These are phyloP conservation scores for Geotrichum australiense DNA, from an alignment of 1,139 yeast genomes.

Conservation along the genomic window DNA sequence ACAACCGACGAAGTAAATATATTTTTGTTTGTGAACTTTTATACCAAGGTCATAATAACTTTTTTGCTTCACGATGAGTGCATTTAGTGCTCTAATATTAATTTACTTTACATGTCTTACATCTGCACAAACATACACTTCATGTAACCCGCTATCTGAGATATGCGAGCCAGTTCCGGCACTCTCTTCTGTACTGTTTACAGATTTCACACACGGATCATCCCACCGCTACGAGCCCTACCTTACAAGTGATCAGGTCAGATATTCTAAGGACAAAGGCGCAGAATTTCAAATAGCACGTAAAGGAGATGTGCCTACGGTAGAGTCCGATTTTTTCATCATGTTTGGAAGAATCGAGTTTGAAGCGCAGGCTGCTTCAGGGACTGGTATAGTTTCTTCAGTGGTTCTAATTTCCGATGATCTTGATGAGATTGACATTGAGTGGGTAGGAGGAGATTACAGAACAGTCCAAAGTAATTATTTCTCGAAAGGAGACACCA, in stretches of 20 bases:
- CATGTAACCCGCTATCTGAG: slow-evolving; percentile 22
- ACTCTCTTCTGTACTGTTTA: slow-evolving; percentile 18
- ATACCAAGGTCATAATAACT: not conserved
- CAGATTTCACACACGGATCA: slow-evolving; percentile 22
- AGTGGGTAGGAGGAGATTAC: slow-evolving; percentile 73
- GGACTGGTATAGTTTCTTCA: slow-evolving; percentile 71
- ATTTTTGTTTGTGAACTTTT: not conserved
- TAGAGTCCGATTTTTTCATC: slow-evolving; percentile 68
- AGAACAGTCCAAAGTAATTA: slow-evolving; percentile 72
- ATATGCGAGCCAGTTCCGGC: slow-evolving; percentile 19
- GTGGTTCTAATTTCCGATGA: slow-evolving; percentile 81
- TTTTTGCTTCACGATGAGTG: slow-evolving; percentile 2
- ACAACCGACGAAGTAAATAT: not conserved
- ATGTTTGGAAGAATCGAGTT: slow-evolving; percentile 86
- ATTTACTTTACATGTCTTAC: not conserved
- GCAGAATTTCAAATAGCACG: slow-evolving; percentile 50
- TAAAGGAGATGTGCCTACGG: slow-evolving; percentile 67
- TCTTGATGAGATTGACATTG: slow-evolving; percentile 79
- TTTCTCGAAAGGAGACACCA: slow-evolving; percentile 72
- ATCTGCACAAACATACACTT: slow-evolving; percentile 12
- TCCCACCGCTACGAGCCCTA: slow-evolving; percentile 17
- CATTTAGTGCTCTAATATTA: not conserved
- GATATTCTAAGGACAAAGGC: slow-evolving; percentile 42
- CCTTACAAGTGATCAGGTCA: slow-evolving; percentile 24
- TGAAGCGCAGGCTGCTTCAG: slow-evolving; percentile 61